phyloP scores from a whole-genome alignment of 2,329 filamentous ascomycete genomes.

The Ascochyta lentis region DNA sequence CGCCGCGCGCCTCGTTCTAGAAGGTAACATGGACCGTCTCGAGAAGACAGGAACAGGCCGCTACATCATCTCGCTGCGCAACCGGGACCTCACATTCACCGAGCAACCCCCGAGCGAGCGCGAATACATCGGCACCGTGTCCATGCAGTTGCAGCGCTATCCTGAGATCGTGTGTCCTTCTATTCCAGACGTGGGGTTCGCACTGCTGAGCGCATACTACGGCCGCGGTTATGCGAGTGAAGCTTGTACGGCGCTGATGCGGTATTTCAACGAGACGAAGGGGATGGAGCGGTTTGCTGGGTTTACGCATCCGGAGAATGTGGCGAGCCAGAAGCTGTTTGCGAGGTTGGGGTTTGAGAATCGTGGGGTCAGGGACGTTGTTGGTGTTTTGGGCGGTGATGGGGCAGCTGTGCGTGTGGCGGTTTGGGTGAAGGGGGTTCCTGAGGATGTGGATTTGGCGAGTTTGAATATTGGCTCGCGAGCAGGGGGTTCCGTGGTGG shows the following conservation, averaged over 20 bases:
- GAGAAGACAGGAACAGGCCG: constrained; percentile 38
- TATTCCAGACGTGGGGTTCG: constrained; percentile 34
- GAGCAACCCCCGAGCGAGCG: background rate
- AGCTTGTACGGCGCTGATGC: constrained; percentile 20
- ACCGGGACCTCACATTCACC: background rate
- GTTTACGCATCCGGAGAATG: constrained; percentile 25
- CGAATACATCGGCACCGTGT: constrained; percentile 26
- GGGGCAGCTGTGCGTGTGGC: background rate
- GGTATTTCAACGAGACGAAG: constrained; percentile 15
- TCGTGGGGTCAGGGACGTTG: constrained; percentile 18
- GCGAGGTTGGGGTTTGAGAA: constrained; percentile 28
- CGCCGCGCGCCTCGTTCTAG: constrained; percentile 22
- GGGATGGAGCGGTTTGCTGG: constrained; percentile 20
- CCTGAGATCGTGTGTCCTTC: constrained; percentile 19
- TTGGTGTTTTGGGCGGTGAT: constrained; percentile 10
- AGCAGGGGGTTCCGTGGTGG: too few species aligned
- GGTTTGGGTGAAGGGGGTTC: constrained; percentile 20
- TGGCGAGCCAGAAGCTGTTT: constrained; percentile 26
- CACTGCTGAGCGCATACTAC: constrained; percentile 14
- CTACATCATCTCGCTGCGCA: constrained; percentile 33
- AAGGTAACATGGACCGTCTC: constrained; percentile 13
- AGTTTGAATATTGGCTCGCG: too few species aligned
- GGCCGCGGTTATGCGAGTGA: constrained; percentile 34
- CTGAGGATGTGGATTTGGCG: too few species aligned
- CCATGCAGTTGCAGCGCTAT: constrained; percentile 31